Base-by-base conservation (phyloP, 305 asterid species). In the Fraxinus baroniana region DNA sequence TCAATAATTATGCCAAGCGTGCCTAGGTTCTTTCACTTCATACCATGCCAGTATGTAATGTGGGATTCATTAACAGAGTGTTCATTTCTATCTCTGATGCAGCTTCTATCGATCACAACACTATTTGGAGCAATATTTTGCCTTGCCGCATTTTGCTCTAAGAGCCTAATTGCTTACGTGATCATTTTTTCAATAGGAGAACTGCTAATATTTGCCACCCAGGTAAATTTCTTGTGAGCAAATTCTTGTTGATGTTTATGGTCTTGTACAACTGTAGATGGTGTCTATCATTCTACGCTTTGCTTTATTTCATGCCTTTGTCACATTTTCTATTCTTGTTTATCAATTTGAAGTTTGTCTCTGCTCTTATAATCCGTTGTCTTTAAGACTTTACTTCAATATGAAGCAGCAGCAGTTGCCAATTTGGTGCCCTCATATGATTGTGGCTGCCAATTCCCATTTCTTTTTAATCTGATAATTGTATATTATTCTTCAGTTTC, bases 201-300 rank as follows among this genome's bases (percentile, higher is more conserved):
- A 89, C 84, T 95, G 86, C 91, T 95, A 15, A 91, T 93, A 71
- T 95, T 95, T 87, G 97, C 98, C 78, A 91, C 98, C 35, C 99
- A 96, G 98, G 99, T 94, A 84, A 82, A 32, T 4, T 18, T 75
- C 78, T 74, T 70, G 86, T 32, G 64, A 64, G 18, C 1, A 26
- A 46, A 36, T 71, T 60, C 70, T 79, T 78, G 12, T 75, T 44
- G 26, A 26, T 76, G 28, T 80, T 52, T 68, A 13, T 55, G 70
- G 84, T 8, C 18, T 78, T 33, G 32, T 73, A 66, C 32, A 20
- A 8, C 17, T 62, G 28, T 5, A 22, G 32, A 62, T 64, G 33
- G 26, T 52, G 76, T 18, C 5, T n/a, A 17, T 52, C 26, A 33
- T 18, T 55, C 26, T 18, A 18, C 1, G 26, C 17, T 20, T 62